These are phyloP conservation scores for Lecanicillium sp. DNA, from an alignment of 2,329 filamentous ascomycete genomes.

Conservation along the genomic window DNA sequence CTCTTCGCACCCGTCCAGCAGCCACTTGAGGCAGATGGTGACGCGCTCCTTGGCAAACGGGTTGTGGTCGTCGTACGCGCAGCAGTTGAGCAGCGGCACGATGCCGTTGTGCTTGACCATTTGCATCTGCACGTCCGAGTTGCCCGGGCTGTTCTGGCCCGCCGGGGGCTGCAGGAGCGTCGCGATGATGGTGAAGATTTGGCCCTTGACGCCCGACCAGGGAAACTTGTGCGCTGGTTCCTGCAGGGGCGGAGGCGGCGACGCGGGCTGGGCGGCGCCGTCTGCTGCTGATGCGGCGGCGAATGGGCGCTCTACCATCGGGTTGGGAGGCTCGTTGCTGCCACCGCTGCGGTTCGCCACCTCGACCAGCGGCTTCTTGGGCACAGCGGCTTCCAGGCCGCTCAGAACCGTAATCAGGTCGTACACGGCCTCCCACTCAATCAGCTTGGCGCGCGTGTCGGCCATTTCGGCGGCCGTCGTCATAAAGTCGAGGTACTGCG, in stretches of 20 bases:
- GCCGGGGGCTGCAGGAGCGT: conserved; percentile 79
- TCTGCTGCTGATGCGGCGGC: too few relatives aligned
- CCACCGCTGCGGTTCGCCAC: conserved; percentile 24
- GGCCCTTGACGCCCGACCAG: conserved; percentile 75
- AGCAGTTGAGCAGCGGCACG: conserved; percentile 81
- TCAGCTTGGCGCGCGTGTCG: conserved; percentile 74
- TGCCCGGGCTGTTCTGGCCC: conserved; percentile 51
- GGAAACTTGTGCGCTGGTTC: conserved; percentile 57
- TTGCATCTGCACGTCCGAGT: conserved; percentile 76
- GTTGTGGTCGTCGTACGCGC: conserved; percentile 85
- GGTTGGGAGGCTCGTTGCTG: conserved; percentile 25
- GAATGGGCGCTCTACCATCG: conserved; percentile 59
- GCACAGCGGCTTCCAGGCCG: conserved; percentile 80
- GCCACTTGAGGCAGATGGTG: conserved; percentile 79
- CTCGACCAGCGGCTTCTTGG: conserved; percentile 64
- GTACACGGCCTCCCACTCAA: conserved; percentile 86
- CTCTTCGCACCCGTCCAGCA: conserved; percentile 66
- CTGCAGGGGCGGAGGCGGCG: conserved; percentile 42
- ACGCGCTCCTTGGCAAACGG: conserved; percentile 90
- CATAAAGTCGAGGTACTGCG: conserved; percentile 91
- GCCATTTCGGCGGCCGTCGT: conserved; percentile 80
- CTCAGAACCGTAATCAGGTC: conserved; percentile 83
- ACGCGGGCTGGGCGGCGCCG: conserved; percentile 27
- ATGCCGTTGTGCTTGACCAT: conserved; percentile 81
- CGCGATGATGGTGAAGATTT: conserved; percentile 84